Percentiles rank a stretch among this genome's conserved stretches.
Evolutionary conservation across 208 protist species (phyloP).

Genomic region (Zelonia costaricensis): DNA sequence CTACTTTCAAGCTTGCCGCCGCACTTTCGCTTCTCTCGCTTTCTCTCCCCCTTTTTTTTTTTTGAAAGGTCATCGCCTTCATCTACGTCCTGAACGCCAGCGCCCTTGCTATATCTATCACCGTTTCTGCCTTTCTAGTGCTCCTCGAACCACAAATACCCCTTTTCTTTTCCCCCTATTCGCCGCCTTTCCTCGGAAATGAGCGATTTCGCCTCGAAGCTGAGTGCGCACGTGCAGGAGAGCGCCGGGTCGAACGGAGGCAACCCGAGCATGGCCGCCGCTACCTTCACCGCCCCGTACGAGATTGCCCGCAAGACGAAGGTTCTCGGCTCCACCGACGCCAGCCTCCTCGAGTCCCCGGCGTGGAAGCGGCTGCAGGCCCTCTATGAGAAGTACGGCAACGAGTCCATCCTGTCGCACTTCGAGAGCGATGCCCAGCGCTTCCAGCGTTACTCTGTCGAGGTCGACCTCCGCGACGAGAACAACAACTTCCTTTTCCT

Average conservation of each 20-base stretch:
- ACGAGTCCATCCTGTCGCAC: constrained; percentile 61
- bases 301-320: constrained; percentile 63
- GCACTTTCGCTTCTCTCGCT: too few species aligned
- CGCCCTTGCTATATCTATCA: too few species aligned
- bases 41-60: too few species aligned
- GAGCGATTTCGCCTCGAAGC: constrained; percentile 47
- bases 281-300: constrained; percentile 58
- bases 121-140: too few species aligned
- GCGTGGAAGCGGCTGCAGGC: constrained; percentile 64
- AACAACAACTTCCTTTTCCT: constrained; percentile 89
- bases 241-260: constrained; percentile 24
- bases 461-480: constrained; percentile 52
- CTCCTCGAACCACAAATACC: too few species aligned
- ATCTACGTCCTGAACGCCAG: too few species aligned
- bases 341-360: constrained; percentile 36
- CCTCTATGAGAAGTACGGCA: constrained; percentile 70
- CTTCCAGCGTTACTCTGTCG: constrained; percentile 68
- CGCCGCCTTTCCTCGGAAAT: constrained; percentile 34
- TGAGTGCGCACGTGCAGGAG: constrained; percentile 47
- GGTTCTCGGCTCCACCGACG: constrained; percentile 38
- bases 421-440: constrained; percentile 67
- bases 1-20: too few species aligned
- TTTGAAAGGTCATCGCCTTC: too few species aligned
- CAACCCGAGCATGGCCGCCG: constrained; percentile 55
- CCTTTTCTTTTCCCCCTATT: too few species aligned